Base-by-base conservation (phyloP, 2,329 filamentous ascomycete species). In the Exophiala sp. region DNA sequence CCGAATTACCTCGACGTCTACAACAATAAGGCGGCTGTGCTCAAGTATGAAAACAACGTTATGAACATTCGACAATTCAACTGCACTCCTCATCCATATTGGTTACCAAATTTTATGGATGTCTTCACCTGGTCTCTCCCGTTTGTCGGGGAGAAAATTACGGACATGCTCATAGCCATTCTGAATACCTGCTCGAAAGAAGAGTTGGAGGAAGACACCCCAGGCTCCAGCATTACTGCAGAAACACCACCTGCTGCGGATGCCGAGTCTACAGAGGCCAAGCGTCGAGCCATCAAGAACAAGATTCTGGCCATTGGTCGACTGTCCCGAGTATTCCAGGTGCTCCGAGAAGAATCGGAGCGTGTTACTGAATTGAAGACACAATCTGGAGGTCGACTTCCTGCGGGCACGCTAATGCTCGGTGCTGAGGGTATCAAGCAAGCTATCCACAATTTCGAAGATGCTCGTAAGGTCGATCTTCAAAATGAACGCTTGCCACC, bases 11-110 rank as follows among this genome's bases (percentile, higher is more conserved):
- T 99, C 60, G 94, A 99, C 68, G 91, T 99, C 35, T 99, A 99
- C 77, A 99, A 99, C 84, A 99, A 99, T 81, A 99, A 99, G 79
- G 94, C 94, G 1, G 94, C 94, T 0, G 94, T 99, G 38, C 79
- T 99, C 66, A 99, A 99, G 77, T 99, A 99, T 71, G 94, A 99
- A 77, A 99, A 99, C 75, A 99, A 99, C 68, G 94, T 99, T 58
- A 99, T 99, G 94, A 99, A 99, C 78, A 99, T 99, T 69, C 85
- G 94, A 55, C 94, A 99, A 73, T 99, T 99, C 78, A 99, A 99
- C 80, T 99, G 92, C 82, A 97, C 94, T 18, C 94, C 94, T 33
- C 94, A 99, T 72, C 94, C 94, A 5, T 99, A 99, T 79, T 99
- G 94, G 94, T 83, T 99, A 45, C 94, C 94, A 51, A 99, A 99